phyloP scores from a whole-genome alignment of 2,329 filamentous ascomycete genomes.

The Bipolaris gigantea region DNA sequence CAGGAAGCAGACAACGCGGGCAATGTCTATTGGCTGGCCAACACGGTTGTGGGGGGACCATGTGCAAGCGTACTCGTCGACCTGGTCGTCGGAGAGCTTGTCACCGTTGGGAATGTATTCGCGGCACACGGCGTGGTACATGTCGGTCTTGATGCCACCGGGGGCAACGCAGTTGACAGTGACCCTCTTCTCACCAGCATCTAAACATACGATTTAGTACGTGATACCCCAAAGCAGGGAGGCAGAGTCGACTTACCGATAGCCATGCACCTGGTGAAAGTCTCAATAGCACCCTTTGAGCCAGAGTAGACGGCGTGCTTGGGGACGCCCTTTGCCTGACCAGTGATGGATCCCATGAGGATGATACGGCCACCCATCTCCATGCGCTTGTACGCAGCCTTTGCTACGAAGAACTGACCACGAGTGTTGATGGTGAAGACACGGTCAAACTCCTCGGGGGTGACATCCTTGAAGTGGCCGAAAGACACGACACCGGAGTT shows the following conservation, averaged over 20 bases:
- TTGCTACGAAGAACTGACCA: constrained; percentile 65
- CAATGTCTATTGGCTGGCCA: constrained; percentile 69
- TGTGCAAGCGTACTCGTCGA: constrained; percentile 64
- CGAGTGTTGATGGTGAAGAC: constrained; percentile 65
- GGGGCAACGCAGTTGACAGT: constrained; percentile 64
- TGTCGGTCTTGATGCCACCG: constrained; percentile 59
- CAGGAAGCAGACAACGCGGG: constrained; percentile 65
- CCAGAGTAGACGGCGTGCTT: constrained; percentile 59
- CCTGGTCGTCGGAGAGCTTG: constrained; percentile 59
- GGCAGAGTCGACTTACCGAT: constrained; percentile 42
- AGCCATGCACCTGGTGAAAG: constrained; percentile 58
- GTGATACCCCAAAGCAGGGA: background rate
- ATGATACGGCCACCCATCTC: constrained; percentile 56
- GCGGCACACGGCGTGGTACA: constrained; percentile 65
- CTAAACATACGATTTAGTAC: constrained; percentile 33
- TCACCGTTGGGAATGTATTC: constrained; percentile 64
- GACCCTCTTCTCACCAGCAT: constrained; percentile 58
- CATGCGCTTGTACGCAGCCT: constrained; percentile 58
- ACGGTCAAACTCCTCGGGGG: constrained; percentile 59
- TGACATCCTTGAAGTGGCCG: constrained; percentile 57
- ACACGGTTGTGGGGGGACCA: constrained; percentile 68
- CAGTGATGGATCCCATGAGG: constrained; percentile 60
- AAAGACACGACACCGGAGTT: constrained; percentile 64
- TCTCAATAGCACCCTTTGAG: constrained; percentile 59
- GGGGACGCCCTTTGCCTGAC: constrained; percentile 59